A percentile compares a stretch with the other conserved stretches of the same genome.
Conservation (phyloP, 164 flowering plant species). For the Vitis rotundifolia region DNA sequence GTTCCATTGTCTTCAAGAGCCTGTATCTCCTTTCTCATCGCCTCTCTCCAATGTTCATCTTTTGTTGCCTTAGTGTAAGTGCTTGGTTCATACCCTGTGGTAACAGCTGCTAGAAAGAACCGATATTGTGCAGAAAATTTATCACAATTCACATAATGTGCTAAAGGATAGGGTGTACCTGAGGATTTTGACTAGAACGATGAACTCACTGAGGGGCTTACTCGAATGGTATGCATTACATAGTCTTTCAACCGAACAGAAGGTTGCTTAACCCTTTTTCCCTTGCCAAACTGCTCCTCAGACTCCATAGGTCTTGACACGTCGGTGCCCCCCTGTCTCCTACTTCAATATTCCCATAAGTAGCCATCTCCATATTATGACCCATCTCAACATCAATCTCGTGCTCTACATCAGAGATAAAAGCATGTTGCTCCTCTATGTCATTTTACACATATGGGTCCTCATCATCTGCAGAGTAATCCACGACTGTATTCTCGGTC, state of each 20-base stretch:
- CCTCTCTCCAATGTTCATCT: not conserved
- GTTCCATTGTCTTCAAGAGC: not conserved
- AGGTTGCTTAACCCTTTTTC: not conserved
- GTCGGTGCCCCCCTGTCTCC: too few species aligned
- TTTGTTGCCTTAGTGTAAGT: not conserved
- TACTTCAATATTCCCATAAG: too few species aligned
- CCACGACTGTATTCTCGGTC: too few species aligned
- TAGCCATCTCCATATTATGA: too few species aligned
- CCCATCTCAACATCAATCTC: too few species aligned
- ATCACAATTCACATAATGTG: constrained; percentile 4
- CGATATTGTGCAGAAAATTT: not conserved
- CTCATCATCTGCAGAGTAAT: too few species aligned
- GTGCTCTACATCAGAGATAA: too few species aligned
- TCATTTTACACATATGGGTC: too few species aligned
- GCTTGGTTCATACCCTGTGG: not conserved
- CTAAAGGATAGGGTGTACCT: constrained; percentile 2
- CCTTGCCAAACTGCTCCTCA: too few species aligned
- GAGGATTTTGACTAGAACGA: not conserved
- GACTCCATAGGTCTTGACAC: too few species aligned
- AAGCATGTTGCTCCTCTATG: too few species aligned
- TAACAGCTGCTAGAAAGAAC: not conserved
- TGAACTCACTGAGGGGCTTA: not conserved
- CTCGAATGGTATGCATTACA: not conserved
- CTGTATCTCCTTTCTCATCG: not conserved
- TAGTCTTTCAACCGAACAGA: not conserved